Base-by-base conservation (phyloP, 2,329 filamentous ascomycete species). In the Fonsecaea pedrosoi region DNA sequence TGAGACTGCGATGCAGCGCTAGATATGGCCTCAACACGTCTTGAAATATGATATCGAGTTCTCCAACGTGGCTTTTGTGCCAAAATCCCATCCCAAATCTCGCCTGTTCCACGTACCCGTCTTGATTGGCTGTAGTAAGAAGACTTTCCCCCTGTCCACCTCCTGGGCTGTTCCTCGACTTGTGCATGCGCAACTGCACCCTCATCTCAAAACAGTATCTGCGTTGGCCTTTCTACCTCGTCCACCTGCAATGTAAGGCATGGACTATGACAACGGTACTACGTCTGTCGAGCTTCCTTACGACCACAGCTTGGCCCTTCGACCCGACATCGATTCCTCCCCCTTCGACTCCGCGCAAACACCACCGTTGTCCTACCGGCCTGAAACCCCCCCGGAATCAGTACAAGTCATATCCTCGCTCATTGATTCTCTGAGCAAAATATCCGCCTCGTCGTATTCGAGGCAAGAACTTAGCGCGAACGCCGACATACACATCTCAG, bases 351-450 rank as follows among this genome's bases (percentile, higher is more conserved):
- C 64, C 25, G 25, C 63, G 40, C 40, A 32, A 45, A 35, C 48
- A 10, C 61, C 54, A 45, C 48, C 42, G n/a, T 25, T 48, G 13
- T 45, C 53, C 32, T 56, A 32, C 54, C 54, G 60, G 53, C 53
- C 68, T n/a, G 37, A 60, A 32, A 50, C 55, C 45, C 54, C 62
- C 15, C 53, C 68, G 30, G 42, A 64, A 40, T 62, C 68, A 5
- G 58, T 71, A 18, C 65, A 83, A 70, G 78, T 83, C 35, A 83
- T 89, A 69, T 85, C 85, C 15, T 86, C 84, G 56, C 81, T 89
- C 67, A 87, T 89, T 75, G 85, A 86, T 68, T 88, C 87, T 35
- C 81, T 89, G 53, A 85, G 86, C 18, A 80, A 82, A 70, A 85
- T 87, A 67, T 85, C 85, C 4, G 84, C 86, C 57, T 89, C 91